Base-by-base conservation (phyloP, 768 basidiomycete genomes). In the Panaeolus cyanescens region DNA sequence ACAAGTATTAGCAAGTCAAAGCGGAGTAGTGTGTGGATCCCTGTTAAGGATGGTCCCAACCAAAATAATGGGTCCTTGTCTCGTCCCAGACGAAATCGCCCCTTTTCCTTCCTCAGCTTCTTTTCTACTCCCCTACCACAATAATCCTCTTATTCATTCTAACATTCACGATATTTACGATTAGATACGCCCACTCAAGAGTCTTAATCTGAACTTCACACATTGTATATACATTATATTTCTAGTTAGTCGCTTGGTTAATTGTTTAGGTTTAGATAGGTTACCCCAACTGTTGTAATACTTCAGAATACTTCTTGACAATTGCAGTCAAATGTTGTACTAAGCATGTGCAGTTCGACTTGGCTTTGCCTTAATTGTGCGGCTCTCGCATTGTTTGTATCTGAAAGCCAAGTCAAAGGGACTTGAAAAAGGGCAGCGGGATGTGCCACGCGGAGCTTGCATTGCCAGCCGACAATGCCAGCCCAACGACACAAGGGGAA, bases 81-180 rank as follows among this genome's bases (percentile, higher is more conserved):
- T 13, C 6, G 15, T 50, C 25, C 25, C 45, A 50, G 30, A 50
- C 22, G 45, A 50, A 7, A 28, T 50, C 9, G 22, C 25, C 45
- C 45, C 4, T 30, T 50, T 50, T 50, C 45, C 5, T 50, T 50
- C 45, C 30, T 50, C 25, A 30, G 25, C 25, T 28, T 50, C 22
- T 50, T 50, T 13, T 28, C 45, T 50, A 28, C 45, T 28, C 45
- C 45, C 12, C n/a, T 40, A 6, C 25, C 45, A 2, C 45, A 28
- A 15, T 50, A 50, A n/a, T 12, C 15, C 30, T n/a, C 19, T 28
- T 50, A 22, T n/a, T 39, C 3, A 28, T 50, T 50, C 22, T 50
- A 50, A 50, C 45, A 30, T 30, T 20, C 45, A 50, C 45, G 45
- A 50, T 50, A 50, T 50, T 50, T 30, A 50, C 45, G 45, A 30